Evolutionary conservation across 345 rosid genomes (phyloP), one percentile per base, ranked within the genome.

Genomic region (Carallia brachiata): DNA sequence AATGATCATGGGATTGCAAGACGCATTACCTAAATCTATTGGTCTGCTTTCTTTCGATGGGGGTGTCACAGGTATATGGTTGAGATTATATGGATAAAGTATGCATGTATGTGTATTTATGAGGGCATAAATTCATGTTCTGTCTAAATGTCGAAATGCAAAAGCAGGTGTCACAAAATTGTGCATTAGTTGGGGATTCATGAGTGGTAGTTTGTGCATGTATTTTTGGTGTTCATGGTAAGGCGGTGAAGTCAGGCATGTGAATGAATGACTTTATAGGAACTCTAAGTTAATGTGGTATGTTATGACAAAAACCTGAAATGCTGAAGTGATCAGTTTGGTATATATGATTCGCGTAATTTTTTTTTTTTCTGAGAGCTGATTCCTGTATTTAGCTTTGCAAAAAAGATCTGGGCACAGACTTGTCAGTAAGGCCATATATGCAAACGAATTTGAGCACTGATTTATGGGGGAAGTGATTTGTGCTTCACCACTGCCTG

Each of bases 11-110:
- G 98, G 98, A 52, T 77, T 95, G 77, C 99, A 92, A 87, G 98
- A 90, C 78, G 88, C 89, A 47, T 77, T 95, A 70, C 98, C 99
- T 2, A 95, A 90, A 81, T 90, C 99, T 68, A 88, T 95, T 71
- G 99, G 98, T 75, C 80, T 95, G 76, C 98, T 95, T 69, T 90
- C 96, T 76, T 95, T 92, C 61, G 98, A 95, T 84, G 93, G 91
- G 62, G 98, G 99, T 65, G 90, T 95, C 48, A 66, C 97, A 84
- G 99, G 99, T 95, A 76, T 4, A 56, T 65, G 28, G 31, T 12
- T 44, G 16, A 44, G 50, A 44, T 2, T 44, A 44, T 44, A 2
- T 44, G 50, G 50, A 44, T 44, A 12, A 44, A 44, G 50, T 12
- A 44, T 44, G 12, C 50, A 44, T 44, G 16, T 44, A 10, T 3